Conservation (phyloP, 2,329 filamentous ascomycete genomes). For the Pyrenochaeta sp. region DNA sequence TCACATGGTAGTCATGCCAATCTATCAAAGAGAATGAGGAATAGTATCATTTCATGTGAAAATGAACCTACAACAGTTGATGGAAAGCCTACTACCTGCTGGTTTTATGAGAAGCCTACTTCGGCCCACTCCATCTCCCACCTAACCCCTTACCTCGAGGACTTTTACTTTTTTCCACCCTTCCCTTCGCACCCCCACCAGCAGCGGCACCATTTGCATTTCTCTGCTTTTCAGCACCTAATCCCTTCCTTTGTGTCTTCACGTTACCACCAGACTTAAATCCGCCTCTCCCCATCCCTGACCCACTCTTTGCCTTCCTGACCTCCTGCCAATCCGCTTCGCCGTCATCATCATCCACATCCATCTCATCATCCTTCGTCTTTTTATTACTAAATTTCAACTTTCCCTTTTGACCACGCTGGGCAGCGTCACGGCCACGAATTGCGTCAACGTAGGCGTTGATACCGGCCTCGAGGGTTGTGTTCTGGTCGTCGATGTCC, state of each 20-base stretch:
- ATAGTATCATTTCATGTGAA: not conserved
- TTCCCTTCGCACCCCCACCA: conserved; percentile 16
- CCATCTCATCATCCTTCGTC: conserved; percentile 55
- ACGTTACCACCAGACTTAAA: conserved; percentile 28
- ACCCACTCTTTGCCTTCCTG: conserved; percentile 48
- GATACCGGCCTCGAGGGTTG: conserved; percentile 59
- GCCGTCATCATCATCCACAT: conserved; percentile 54
- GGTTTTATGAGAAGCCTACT: conserved; percentile 4
- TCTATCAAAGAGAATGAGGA: no score
- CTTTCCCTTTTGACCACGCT: conserved; percentile 66
- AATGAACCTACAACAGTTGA: not conserved
- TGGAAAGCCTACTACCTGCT: not conserved
- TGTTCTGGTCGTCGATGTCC: conserved; percentile 63
- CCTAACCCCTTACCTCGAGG: conserved; percentile 19
- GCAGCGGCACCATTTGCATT: conserved; percentile 25
- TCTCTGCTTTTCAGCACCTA: conserved; percentile 49
- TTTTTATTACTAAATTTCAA: conserved; percentile 66
- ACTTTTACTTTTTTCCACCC: conserved; percentile 29
- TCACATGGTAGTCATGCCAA: no score
- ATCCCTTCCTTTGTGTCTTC: conserved; percentile 43
- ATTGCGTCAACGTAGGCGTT: conserved; percentile 70
- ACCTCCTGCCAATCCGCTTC: conserved; percentile 42
- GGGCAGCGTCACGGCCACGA: conserved; percentile 65
- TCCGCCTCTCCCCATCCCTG: conserved; percentile 37
- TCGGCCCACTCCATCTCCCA: conserved; percentile 16